Base-by-base conservation (phyloP, 2,329 filamentous ascomycete species). In the Microcyclospora tardicrescens region DNA sequence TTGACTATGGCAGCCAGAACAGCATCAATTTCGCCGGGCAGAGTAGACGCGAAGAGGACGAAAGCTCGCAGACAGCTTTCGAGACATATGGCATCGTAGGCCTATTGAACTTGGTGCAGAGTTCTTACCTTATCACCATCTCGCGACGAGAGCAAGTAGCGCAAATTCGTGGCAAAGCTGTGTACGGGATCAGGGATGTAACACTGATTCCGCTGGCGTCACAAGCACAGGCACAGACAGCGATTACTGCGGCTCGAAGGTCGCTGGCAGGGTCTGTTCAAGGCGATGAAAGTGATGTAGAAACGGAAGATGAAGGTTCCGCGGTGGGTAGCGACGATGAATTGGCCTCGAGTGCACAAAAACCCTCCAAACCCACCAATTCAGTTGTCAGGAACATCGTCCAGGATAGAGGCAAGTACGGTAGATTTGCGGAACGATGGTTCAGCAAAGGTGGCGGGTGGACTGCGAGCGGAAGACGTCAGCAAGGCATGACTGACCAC, bases 151-250 rank as follows among this genome's bases (percentile, higher is more conserved):
- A 93, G 53, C 84, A 93, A 59, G 86, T 96, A 36, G 91, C 91
- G 2, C 80, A 87, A 47, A 77, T 96, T 36, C 77, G 79, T 47
- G 85, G 84, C 5, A 79, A 75, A 39, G 80, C 87, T 0, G 68
- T 96, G 39, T 98, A 93, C 60, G 79, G 85, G 30, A 76, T 95
- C 43, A 91, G 82, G 33, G 84, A 93, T 50, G 83, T 96, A 27
- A 81, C 85, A 6, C 67, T 96, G n/a, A 93, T 93, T 5, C 91
- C 91, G 1, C 77, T 91, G 38, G 75, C 79, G 2, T 89, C 82
- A 5, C 79, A 80, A 52, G 58, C 62, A 31, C 84, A 93, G 33
- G 87, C 89, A 4, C 70, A 75, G 44, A 71, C 73, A 19, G 81
- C 84, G 8, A 81, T 96, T 42, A 61, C 64, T 2, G 72, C 73